Evolutionary conservation across 225 moss, liverwort and hornwort species (phyloP).

Genomic region (Asterella californica): DNA sequence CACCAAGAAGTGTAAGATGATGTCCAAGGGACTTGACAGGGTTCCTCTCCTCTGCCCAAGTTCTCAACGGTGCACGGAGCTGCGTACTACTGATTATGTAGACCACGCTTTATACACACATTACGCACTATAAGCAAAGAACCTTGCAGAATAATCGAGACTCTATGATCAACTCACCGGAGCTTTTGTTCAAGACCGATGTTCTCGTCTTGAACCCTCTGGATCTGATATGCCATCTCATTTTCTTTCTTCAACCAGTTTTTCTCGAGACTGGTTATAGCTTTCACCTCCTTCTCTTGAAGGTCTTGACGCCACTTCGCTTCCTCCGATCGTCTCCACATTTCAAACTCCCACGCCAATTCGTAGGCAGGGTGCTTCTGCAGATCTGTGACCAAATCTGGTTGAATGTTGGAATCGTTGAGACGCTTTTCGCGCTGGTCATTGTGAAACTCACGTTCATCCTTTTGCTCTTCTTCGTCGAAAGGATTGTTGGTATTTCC

Average conservation of each 20-base stretch:
- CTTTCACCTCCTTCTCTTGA: constrained; percentile 48
- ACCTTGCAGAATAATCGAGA: no score
- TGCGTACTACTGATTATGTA: no score
- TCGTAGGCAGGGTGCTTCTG: constrained; percentile 48
- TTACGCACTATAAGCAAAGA: no score
- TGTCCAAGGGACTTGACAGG: neutral
- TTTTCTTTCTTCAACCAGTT: constrained; percentile 54
- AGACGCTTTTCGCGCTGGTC: constrained; percentile 10
- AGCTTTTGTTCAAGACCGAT: constrained; percentile 53
- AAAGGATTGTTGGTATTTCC: neutral
- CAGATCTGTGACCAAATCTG: constrained; percentile 11
- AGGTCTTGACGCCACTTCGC: constrained; percentile 51
- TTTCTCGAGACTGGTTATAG: constrained; percentile 45
- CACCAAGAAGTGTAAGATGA: neutral
- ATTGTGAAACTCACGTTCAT: neutral
- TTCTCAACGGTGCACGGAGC: no score
- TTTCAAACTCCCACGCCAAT: constrained; percentile 74
- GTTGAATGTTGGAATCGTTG: constrained; percentile 14
- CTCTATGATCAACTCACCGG: constrained; percentile 30
- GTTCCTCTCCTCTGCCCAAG: neutral
- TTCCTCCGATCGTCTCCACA: constrained; percentile 69
- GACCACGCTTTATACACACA: no score
- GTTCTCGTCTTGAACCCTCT: constrained; percentile 46
- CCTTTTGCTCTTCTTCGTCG: constrained; percentile 4
- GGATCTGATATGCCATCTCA: constrained; percentile 40